Percentiles rank a stretch among this genome's conserved stretches.
These are phyloP conservation scores for Sonneratia alba DNA, from an alignment of 345 rosid species.

Conservation along the genomic window DNA sequence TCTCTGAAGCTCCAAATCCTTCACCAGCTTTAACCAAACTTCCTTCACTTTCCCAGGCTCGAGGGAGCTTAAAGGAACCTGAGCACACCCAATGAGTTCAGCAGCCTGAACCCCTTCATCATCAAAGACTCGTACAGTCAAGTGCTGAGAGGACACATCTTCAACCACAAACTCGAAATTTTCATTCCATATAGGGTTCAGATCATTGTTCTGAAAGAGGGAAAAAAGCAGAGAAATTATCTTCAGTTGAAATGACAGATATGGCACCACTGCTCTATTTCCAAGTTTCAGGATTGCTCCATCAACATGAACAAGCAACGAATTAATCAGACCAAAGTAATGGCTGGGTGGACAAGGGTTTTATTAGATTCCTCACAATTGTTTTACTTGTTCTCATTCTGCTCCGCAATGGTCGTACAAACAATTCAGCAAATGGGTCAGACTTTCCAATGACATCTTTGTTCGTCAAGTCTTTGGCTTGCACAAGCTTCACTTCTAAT, in stretches of 20 bases:
- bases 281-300: neutral
- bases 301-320: neutral
- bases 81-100: slow-evolving; percentile 73
- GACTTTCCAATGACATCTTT: slow-evolving; percentile 90
- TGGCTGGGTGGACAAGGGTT: neutral
- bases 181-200: slow-evolving; percentile 94
- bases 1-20: slow-evolving; percentile 76
- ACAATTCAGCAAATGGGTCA: slow-evolving; percentile 73
- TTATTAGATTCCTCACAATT: slow-evolving; percentile 36
- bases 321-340: neutral
- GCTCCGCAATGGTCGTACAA: slow-evolving; percentile 65
- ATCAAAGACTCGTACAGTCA: slow-evolving; percentile 67
- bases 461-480: slow-evolving; percentile 71
- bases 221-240: neutral
- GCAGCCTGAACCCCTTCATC: slow-evolving; percentile 88
- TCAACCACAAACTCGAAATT: slow-evolving; percentile 75
- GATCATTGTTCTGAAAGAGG: slow-evolving; percentile 47
- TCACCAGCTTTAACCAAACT: slow-evolving; percentile 70
- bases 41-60: slow-evolving; percentile 84
- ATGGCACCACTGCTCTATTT: neutral
- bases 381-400: slow-evolving; percentile 67
- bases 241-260: neutral
- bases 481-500: slow-evolving; percentile 85
- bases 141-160: slow-evolving; percentile 65
- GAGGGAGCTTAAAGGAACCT: slow-evolving; percentile 39